phyloP scores from a whole-genome alignment of 345 rosid species.

The Angophora floribunda region DNA sequence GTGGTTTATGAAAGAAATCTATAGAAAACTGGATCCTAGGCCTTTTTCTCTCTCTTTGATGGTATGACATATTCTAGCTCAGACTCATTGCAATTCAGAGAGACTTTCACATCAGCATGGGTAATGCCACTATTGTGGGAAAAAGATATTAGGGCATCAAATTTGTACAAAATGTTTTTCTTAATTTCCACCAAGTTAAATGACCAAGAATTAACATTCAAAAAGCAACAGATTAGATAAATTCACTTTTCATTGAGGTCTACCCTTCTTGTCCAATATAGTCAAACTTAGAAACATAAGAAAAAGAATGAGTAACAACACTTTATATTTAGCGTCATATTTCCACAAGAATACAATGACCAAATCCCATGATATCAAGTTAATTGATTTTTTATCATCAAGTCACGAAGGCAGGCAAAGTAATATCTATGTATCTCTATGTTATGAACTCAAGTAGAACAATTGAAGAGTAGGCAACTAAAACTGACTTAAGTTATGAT shows the following conservation, averaged over 20 bases:
- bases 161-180: too few relatives aligned
- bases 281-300: not conserved
- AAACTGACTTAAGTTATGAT: not conserved
- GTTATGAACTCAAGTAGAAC: not conserved
- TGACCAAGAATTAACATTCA: not conserved
- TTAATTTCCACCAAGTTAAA: too few relatives aligned
- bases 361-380: too few relatives aligned
- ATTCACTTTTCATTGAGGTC: not conserved
- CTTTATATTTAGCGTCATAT: not conserved
- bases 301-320: not conserved
- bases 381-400: not conserved
- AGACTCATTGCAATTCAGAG: not conserved
- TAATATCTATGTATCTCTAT: not conserved
- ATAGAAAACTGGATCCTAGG: not conserved
- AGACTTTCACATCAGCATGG: not conserved
- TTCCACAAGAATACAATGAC: not conserved
- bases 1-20: not conserved
- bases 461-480: not conserved
- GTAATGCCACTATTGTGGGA: not conserved
- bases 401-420: not conserved
- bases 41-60: not conserved
- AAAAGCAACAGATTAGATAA: not conserved
- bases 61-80: not conserved
- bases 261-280: not conserved
- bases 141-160: too few relatives aligned